A percentile compares a stretch with the other conserved stretches of the same genome.
phyloP scores from a whole-genome alignment of 306 rosid genomes.

The Dryas drummondii region DNA sequence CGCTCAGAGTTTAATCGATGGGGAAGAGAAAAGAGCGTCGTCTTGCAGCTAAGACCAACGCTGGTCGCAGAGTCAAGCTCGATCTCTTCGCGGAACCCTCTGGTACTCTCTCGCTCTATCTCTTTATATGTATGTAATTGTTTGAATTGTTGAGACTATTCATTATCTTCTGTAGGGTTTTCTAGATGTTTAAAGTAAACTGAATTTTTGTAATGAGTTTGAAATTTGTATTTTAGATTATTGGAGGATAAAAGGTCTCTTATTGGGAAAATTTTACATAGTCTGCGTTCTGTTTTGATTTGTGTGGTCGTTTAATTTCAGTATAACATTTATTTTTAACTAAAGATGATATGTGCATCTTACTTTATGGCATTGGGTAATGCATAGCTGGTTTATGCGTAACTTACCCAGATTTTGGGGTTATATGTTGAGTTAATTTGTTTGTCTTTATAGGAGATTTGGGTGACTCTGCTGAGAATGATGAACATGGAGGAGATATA shows the following conservation, averaged over 20 bases:
- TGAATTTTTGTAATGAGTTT: background rate
- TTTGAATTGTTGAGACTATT: background rate
- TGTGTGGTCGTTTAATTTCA: background rate
- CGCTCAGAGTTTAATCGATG: conserved; percentile 41
- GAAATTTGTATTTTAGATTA: background rate
- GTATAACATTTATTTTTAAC: background rate
- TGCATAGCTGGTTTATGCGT: background rate
- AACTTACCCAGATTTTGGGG: background rate
- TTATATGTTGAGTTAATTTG: conserved; percentile 4
- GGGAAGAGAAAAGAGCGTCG: conserved; percentile 98
- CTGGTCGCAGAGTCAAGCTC: conserved; percentile 97
- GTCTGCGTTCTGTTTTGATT: background rate
- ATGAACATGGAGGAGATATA: conserved; percentile 70
- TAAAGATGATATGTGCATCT: background rate
- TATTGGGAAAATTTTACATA: background rate
- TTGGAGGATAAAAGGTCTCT: background rate
- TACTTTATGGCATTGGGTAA: background rate
- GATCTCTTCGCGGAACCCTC: conserved; percentile 99
- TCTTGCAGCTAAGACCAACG: conserved; percentile 71
- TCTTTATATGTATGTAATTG: background rate
- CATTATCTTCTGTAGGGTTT: background rate
- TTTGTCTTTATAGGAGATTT: conserved; percentile 63
- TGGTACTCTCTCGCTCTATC: conserved; percentile 39
- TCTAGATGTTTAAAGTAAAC: background rate
- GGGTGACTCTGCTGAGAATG: conserved; percentile 86